Evolutionary conservation across 371 early-diverging fungal genomes (phyloP).

Genomic region (Rhizopus arrhizus): DNA sequence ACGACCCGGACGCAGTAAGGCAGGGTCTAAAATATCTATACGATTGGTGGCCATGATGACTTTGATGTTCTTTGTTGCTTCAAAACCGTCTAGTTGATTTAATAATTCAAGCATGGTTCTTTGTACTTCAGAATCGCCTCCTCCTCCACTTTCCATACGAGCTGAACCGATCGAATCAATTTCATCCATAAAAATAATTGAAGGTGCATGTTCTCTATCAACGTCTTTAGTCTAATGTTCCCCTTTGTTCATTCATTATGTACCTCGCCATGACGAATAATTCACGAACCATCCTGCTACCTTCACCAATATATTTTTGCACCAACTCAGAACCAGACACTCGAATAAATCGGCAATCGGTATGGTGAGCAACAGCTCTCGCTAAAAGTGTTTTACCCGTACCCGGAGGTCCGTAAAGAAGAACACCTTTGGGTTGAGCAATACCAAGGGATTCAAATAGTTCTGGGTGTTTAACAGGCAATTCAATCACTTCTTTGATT

Average conservation of each 20-base stretch:
- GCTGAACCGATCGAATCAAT: constrained; percentile 99
- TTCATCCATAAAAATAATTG: constrained; percentile 99
- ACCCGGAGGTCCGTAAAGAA: constrained; percentile 99
- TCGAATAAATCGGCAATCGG: constrained; percentile 99
- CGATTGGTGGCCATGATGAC: constrained; percentile 69
- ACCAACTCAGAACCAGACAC: constrained; percentile 99
- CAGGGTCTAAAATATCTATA: constrained; percentile 99
- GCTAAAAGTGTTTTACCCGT: constrained; percentile 99
- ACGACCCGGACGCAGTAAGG: constrained; percentile 98
- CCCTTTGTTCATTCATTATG: neutral
- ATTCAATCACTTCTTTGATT: constrained; percentile 99
- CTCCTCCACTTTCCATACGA: constrained; percentile 96
- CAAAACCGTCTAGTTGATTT: constrained; percentile 99
- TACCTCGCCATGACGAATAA: constrained; percentile 98
- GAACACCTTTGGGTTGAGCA: constrained; percentile 82
- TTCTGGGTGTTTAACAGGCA: constrained; percentile 91
- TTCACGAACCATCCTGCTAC: constrained; percentile 99
- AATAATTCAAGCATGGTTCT: constrained; percentile 99
- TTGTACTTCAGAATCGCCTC: constrained; percentile 98
- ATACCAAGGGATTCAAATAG: constrained; percentile 52
- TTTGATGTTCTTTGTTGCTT: constrained; percentile 99
- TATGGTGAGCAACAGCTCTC: constrained; percentile 99
- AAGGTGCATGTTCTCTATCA: constrained; percentile 91
- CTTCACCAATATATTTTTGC: constrained; percentile 98
- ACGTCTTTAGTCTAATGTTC: neutral